phyloP scores from a whole-genome alignment of 257 asterid species.

The Nicotiana benthamiana region DNA sequence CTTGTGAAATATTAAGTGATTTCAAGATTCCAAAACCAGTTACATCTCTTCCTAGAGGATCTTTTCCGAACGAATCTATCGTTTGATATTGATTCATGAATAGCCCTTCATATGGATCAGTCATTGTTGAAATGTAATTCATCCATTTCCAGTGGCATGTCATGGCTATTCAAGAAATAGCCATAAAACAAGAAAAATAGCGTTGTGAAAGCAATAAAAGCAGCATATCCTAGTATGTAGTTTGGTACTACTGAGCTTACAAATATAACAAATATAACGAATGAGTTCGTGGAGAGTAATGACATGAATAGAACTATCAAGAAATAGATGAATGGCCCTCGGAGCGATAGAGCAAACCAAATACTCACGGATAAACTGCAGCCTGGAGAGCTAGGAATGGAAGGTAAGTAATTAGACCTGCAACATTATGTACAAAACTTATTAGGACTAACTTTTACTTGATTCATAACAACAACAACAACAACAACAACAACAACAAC shows the following conservation, averaged over 20 bases:
- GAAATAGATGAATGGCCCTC: conserved; percentile 48
- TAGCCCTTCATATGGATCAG: conserved; percentile 76
- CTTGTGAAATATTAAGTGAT: conserved; percentile 33
- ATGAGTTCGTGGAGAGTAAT: conserved; percentile 62
- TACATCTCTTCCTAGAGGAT: conserved; percentile 18
- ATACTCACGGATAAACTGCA: conserved; percentile 54
- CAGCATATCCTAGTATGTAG: conserved; percentile 81
- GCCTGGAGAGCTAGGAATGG: conserved; percentile 80
- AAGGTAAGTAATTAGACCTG: conserved; percentile 71
- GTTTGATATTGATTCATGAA: conserved; percentile 68
- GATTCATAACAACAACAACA: no score
- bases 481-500: no score
- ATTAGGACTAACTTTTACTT: neutral
- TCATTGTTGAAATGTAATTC: conserved; percentile 74
- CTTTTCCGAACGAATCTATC: conserved; percentile 23
- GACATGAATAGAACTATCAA: conserved; percentile 56
- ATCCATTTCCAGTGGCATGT: conserved; percentile 85
- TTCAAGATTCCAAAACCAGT: conserved; percentile 39
- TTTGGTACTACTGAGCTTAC: conserved; percentile 79
- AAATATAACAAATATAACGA: conserved; percentile 76
- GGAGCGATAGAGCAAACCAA: conserved; percentile 55
- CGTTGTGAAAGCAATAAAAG: conserved; percentile 83
- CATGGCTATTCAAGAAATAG: conserved; percentile 44
- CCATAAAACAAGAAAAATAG: conserved; percentile 78
- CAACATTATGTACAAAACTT: conserved; percentile 13